Base-by-base conservation (phyloP, 306 rosid genomes). In the Malus sylvestris region DNA sequence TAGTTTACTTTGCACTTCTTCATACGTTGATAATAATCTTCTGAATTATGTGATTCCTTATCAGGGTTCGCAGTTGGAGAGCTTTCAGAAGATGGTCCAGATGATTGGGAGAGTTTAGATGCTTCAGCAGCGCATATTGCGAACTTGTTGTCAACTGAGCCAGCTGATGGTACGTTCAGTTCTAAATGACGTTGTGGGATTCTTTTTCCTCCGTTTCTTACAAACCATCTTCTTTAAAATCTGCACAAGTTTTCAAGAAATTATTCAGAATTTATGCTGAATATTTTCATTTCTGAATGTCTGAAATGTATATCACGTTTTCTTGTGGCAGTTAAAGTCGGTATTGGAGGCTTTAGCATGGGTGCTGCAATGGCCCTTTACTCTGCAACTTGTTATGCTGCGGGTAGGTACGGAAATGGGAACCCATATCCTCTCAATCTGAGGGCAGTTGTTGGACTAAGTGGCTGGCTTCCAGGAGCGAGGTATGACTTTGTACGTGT, bases 401-500 rank as follows among this genome's bases (percentile, higher is more conserved):
- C 84, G 76, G 99, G 99, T 49, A 91, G 89, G 85, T 93, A 88
- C 69, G 92, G 89, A 83, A 96, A 92, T 80, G 93, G 96, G 75
- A 86, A 81, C 55, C 93, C 89, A 40, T 96, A 96, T 78, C 87
- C 92, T 83, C 79, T 93, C 82, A 83, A 88, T 85, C 81, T 96
- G 81, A 88, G 88, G 85, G 92, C 97, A 74, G 82, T 96, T 55
- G 81, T 93, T 84, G 99, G 97, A 84, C 93, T 96, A 30, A 96
- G 99, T 81, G 98, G 99, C 70, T 96, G 98, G 98, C 98, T 96
- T 86, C 98, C 98, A 10, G 99, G 97, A 82, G 91, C 97, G 83
- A 91, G 98, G 99, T 95, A 83, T n/a, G 79, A 71, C 32, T 42
- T 67, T 8, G 13, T 68, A 8, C 30, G 62, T 22, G 30, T 58